Conservation (phyloP, 169 alveolate genomes). For the Amoebophrya sp. region DNA sequence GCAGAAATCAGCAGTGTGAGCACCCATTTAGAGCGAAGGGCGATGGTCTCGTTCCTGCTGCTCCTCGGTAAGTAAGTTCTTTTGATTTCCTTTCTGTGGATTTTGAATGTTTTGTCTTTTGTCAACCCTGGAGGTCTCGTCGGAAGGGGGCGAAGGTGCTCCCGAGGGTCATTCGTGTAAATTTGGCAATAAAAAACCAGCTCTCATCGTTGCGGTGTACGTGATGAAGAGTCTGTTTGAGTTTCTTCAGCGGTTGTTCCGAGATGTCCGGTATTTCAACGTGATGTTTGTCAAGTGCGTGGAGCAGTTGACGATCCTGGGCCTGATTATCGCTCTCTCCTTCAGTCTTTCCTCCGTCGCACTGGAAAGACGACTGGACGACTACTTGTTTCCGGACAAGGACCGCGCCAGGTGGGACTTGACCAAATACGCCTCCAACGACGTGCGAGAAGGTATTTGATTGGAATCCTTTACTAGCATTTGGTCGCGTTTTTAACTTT, state of each 20-base stretch:
- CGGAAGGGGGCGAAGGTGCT: too few relatives aligned
- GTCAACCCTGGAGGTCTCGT: too few relatives aligned
- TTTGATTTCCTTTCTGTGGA: not conserved
- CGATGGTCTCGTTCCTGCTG: not conserved
- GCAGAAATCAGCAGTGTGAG: not conserved
- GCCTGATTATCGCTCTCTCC: not conserved
- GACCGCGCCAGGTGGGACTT: not conserved
- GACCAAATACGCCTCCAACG: not conserved
- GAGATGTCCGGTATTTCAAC: conserved; percentile 4
- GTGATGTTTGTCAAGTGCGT: not conserved
- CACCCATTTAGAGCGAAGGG: not conserved
- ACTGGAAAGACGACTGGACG: not conserved
- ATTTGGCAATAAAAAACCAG: too few relatives aligned
- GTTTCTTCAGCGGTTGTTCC: not conserved
- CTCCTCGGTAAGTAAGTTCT: not conserved
- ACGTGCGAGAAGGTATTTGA: conserved; percentile 1
- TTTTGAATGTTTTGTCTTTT: not conserved
- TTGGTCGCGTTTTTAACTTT: too few relatives aligned
- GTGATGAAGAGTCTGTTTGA: not conserved
- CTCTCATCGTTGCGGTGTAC: not conserved
- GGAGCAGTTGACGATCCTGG: not conserved
- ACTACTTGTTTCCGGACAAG: not conserved
- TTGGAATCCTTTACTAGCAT: too few relatives aligned
- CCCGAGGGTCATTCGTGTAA: too few relatives aligned
- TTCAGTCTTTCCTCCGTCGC: not conserved